phyloP scores from a whole-genome alignment of 345 rosid species.

The Linum usitatissimum region DNA sequence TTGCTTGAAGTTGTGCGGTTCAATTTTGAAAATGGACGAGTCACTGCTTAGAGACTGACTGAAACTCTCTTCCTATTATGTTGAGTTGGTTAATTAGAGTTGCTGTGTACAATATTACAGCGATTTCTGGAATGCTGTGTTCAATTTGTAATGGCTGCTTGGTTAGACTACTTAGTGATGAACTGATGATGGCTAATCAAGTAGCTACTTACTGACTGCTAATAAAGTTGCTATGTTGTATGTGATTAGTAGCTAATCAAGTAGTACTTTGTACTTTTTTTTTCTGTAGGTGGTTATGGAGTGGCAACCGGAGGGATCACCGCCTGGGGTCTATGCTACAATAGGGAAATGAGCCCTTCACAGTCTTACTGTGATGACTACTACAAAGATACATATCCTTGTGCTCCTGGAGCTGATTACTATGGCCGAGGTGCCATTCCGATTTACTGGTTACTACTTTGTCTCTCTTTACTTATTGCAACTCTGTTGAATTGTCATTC shows the following conservation, averaged over 20 bases:
- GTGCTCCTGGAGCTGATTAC: constrained; percentile 87
- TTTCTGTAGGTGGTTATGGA: constrained; percentile 73
- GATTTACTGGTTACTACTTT: constrained; percentile 51
- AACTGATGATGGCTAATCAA: too few species aligned
- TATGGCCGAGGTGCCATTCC: constrained; percentile 97
- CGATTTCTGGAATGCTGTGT: too few species aligned
- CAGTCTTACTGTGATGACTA: constrained; percentile 69
- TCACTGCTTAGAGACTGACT: too few species aligned
- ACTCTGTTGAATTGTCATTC: not conserved
- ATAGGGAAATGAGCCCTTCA: constrained; percentile 86
- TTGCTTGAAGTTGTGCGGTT: too few species aligned
- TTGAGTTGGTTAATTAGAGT: too few species aligned
- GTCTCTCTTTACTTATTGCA: not conserved
- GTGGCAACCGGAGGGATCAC: constrained; percentile 95
- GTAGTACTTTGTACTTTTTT: not conserved
- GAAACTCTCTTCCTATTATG: too few species aligned
- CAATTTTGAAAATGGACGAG: too few species aligned
- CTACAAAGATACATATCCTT: constrained; percentile 60
- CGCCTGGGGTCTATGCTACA: constrained; percentile 94
- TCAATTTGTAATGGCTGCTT: too few species aligned
- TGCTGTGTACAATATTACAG: too few species aligned
- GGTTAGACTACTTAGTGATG: too few species aligned
- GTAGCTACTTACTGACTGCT: too few species aligned
- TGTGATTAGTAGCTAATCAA: not conserved
- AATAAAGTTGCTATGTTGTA: too few species aligned